These are phyloP conservation scores for Yamadazyma sp. DNA, from an alignment of 805 yeast species.

Conservation along the genomic window DNA sequence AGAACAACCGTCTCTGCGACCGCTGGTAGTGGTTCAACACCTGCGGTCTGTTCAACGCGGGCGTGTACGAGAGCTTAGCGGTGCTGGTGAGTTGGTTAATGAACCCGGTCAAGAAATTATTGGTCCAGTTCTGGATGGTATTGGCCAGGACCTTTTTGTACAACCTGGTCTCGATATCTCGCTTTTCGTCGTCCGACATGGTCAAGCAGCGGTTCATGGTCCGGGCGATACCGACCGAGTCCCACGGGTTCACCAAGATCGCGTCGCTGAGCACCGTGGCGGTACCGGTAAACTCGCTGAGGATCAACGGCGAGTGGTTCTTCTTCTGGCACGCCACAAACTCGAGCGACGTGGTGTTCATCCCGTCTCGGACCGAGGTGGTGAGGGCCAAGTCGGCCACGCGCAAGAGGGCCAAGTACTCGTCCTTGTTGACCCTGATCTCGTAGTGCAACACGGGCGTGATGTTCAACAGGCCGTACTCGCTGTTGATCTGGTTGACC, in stretches of 20 bases:
- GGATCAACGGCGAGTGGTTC: constrained; percentile 70
- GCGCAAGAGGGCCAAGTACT: constrained; percentile 82
- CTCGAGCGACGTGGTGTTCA: constrained; percentile 93
- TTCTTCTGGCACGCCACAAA: constrained; percentile 84
- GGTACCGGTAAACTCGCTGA: constrained; percentile 93
- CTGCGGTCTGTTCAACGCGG: constrained; percentile 74
- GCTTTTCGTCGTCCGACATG: constrained; percentile 50
- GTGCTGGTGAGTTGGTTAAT: constrained; percentile 39
- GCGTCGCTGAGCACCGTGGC: constrained; percentile 70
- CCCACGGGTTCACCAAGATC: constrained; percentile 94
- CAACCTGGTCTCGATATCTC: constrained; percentile 49
- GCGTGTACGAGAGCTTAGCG: constrained; percentile 52
- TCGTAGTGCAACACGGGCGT: constrained; percentile 93
- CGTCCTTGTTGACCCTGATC: constrained; percentile 82
- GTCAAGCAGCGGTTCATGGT: constrained; percentile 68
- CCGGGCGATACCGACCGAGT: constrained; percentile 87
- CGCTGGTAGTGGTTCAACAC: constrained; percentile 57
- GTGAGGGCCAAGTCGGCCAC: constrained; percentile 89
- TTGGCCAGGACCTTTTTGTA: constrained; percentile 64
- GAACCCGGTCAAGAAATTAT: constrained; percentile 54
- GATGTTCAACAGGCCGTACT: constrained; percentile 76
- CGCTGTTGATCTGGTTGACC: constrained; percentile 78
- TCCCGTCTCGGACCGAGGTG: constrained; percentile 92
- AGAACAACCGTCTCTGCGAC: constrained; percentile 70
- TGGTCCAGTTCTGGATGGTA: constrained; percentile 82